Conservation (phyloP, 192 early-diverging fungal genomes). For the Gonapodya sp. region DNA sequence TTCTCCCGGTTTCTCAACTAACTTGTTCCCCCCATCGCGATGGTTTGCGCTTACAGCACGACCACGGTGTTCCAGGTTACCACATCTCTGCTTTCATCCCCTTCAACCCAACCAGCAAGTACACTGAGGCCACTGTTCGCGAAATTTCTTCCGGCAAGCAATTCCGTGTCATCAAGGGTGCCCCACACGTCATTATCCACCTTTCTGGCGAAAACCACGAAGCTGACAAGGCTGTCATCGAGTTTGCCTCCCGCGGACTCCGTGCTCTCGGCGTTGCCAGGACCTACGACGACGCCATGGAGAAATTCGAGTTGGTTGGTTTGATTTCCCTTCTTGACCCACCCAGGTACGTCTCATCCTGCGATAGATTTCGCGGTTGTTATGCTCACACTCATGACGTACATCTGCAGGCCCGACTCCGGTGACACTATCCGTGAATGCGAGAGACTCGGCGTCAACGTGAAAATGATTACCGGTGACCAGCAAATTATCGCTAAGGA, state of each 20-base stretch:
- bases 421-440: slow-evolving; percentile 77
- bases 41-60: too few relatives aligned
- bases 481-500: slow-evolving; percentile 91
- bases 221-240: slow-evolving; percentile 71
- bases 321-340: slow-evolving; percentile 88
- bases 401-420: slow-evolving; percentile 83
- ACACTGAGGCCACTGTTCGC: slow-evolving; percentile 79
- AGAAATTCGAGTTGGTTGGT: slow-evolving; percentile 70
- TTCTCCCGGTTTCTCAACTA: too few relatives aligned
- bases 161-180: slow-evolving; percentile 89
- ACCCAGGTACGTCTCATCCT: too few relatives aligned
- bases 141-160: slow-evolving; percentile 58
- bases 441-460: slow-evolving; percentile 73
- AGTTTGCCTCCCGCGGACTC: slow-evolving; percentile 76
- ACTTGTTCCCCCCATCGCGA: too few relatives aligned
- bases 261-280: slow-evolving; percentile 90
- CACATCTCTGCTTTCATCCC: slow-evolving; percentile 84
- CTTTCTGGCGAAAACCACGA: slow-evolving; percentile 70
- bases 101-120: slow-evolving; percentile 85
- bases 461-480: slow-evolving; percentile 97
- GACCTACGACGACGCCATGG: slow-evolving; percentile 53
- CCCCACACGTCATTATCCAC: slow-evolving; percentile 83
- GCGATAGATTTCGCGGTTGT: too few relatives aligned
- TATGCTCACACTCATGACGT: too few relatives aligned
- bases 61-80: slow-evolving; percentile 79